phyloP scores from a whole-genome alignment of 23 red algal genomes.

The Gracilaria caudata region DNA sequence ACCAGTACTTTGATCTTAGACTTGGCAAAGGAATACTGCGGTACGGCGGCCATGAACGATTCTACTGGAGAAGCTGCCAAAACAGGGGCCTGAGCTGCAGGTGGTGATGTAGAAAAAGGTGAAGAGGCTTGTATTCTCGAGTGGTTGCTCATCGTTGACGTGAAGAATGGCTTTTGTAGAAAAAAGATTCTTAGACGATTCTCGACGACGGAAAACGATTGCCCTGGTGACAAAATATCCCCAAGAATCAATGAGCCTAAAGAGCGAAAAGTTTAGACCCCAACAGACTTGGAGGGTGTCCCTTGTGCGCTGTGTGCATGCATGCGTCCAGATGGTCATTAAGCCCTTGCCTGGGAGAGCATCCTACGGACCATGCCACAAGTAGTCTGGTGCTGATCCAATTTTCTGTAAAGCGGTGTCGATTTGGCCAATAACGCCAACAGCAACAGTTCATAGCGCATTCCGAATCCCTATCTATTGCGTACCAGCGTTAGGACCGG shows the following conservation, averaged over 20 bases:
- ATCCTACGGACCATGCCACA: background rate
- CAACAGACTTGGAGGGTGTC: background rate
- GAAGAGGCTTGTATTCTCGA: background rate
- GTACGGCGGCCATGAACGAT: slow-evolving; percentile 24
- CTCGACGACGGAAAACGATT: background rate
- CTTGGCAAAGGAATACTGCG: slow-evolving; percentile 71
- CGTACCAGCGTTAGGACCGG: no score
- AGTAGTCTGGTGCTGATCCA: background rate
- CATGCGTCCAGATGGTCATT: background rate
- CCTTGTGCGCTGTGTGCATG: background rate
- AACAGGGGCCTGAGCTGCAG: background rate
- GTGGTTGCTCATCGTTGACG: background rate
- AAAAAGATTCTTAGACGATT: background rate
- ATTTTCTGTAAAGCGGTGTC: background rate
- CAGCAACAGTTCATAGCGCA: no score
- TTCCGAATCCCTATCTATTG: no score
- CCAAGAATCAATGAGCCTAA: background rate
- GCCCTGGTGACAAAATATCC: background rate
- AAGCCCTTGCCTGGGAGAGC: no score
- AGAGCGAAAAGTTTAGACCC: background rate
- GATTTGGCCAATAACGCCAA: background rate
- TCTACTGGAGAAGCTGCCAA: slow-evolving; percentile 38
- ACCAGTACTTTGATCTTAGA: slow-evolving; percentile 77
- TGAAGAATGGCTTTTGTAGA: background rate
- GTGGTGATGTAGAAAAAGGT: background rate